Conservation (phyloP, 495 filamentous ascomycete species). For the Penicilliopsis zonata region DNA sequence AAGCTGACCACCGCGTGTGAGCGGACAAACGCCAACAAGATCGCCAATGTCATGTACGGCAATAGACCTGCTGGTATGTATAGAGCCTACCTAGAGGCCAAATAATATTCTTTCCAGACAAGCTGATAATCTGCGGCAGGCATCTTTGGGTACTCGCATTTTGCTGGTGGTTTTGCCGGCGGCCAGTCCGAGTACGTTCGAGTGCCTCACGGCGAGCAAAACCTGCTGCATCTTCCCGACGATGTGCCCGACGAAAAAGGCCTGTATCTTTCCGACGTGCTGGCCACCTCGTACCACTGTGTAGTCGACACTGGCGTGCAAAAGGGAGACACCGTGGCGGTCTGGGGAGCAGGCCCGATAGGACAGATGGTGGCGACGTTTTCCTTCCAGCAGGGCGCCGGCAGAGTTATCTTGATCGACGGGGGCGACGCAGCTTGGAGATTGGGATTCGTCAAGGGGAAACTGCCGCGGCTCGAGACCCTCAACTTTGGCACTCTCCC, state of each 20-base stretch:
- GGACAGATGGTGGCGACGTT: slow-evolving; percentile 74
- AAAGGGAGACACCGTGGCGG: slow-evolving; percentile 65
- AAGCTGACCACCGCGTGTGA: slow-evolving; percentile 70
- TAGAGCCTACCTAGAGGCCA: too few species aligned
- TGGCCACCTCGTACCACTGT: slow-evolving; percentile 67
- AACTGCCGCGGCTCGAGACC: slow-evolving; percentile 49
- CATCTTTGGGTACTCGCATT: slow-evolving; percentile 45
- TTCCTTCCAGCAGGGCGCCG: slow-evolving; percentile 58
- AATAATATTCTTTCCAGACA: slow-evolving; percentile 1
- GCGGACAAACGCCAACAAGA: slow-evolving; percentile 59
- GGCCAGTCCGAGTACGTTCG: slow-evolving; percentile 83
- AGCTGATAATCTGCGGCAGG: slow-evolving; percentile 10
- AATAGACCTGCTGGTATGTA: slow-evolving; percentile 54
- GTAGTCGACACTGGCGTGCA: slow-evolving; percentile 79
- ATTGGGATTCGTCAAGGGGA: slow-evolving; percentile 51
- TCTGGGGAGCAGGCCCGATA: slow-evolving; percentile 65
- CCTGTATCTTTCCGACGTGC: slow-evolving; percentile 71
- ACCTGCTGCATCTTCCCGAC: slow-evolving; percentile 69
- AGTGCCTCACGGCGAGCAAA: slow-evolving; percentile 73
- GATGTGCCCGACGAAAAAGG: slow-evolving; percentile 80
- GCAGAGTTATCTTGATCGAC: slow-evolving; percentile 72
- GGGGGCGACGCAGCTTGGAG: slow-evolving; percentile 49
- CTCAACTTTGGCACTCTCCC: slow-evolving; percentile 44
- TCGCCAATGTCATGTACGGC: slow-evolving; percentile 62
- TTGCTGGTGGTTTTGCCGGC: slow-evolving; percentile 81